Base-by-base conservation (phyloP, 176 grass and related monocot genomes). In the Carex pumila region DNA sequence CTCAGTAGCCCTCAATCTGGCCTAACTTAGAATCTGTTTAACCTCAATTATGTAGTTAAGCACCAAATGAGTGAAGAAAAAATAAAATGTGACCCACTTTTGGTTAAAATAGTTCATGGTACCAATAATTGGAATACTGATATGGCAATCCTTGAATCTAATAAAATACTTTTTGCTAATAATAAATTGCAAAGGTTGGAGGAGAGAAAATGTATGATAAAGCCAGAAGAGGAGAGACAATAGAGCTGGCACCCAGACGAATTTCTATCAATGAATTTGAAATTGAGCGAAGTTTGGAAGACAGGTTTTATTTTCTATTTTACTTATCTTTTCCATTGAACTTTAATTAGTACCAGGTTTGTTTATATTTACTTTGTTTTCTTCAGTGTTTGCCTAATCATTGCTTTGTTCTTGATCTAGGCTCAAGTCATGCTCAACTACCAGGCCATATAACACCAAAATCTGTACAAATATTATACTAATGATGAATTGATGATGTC, bases 151-250 rank as follows among this genome's bases (percentile, higher is more conserved):
- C 32, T 77, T 77, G 13, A 54, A 77, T 17, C 25, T 30, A 76
- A 0, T 72, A 2, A 17, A 68, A 1, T 37, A 2, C 3, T 9
- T 9, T 19, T 29, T 55, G 55, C 25, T 14, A 56, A 54, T 77
- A 37, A 15, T 41, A 70, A n/a, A 43, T 54, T 77, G 73, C 79
- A 37, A 39, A 98, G 95, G 92, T 98, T 25, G 92, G 95, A 15
- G 95, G 95, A 37, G 95, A 98, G 91, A 98, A 88, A 86, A 90
- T 98, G 90, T 98, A 98, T 78, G 95, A 93, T 18, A 95, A 95
- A 86, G 95, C 95, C 86, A 98, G 95, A 67, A 91, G 88, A 81
- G 95, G 95, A 61, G 91, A 98, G 89, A 93, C 84, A 56, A 50
- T 98, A 30, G 95, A 98, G 88, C 88, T 98, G 79, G 74, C 95